Conservation (phyloP, 176 grass and related monocot genomes). For the Thinopyrum elongatum region DNA sequence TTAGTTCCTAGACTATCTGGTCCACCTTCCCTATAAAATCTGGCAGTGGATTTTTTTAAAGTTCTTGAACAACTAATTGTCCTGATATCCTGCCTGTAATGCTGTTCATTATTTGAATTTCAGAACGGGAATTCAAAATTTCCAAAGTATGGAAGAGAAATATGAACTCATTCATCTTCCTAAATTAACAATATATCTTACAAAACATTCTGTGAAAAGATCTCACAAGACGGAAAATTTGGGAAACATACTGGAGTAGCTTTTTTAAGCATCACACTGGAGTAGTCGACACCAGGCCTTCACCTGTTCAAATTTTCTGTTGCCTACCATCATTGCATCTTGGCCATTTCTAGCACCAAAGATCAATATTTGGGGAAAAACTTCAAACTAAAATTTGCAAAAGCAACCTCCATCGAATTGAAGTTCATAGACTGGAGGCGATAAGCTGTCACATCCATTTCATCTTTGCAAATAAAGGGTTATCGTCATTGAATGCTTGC, state of each 20-base stretch:
- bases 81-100: not conserved
- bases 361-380: not conserved
- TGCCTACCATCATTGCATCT: not conserved
- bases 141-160: not conserved
- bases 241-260: not conserved
- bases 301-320: not conserved
- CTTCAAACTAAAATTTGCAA: not conserved
- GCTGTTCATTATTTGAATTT: slow-evolving; percentile 7
- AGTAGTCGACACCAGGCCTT: not conserved
- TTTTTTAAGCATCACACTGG: not conserved
- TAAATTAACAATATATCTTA: slow-evolving; percentile 2
- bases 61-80: not conserved
- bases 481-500: not conserved
- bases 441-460: not conserved
- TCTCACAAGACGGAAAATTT: no score
- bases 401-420: not conserved
- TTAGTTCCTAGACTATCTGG: not conserved
- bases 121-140: not conserved
- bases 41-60: not conserved
- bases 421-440: not conserved
- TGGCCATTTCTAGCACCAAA: not conserved
- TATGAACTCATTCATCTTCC: not conserved
- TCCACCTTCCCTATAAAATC: not conserved
- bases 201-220: not conserved
- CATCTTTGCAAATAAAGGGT: not conserved